Conservation (phyloP, 129 eudicot genomes). For the Arctium lappa region DNA sequence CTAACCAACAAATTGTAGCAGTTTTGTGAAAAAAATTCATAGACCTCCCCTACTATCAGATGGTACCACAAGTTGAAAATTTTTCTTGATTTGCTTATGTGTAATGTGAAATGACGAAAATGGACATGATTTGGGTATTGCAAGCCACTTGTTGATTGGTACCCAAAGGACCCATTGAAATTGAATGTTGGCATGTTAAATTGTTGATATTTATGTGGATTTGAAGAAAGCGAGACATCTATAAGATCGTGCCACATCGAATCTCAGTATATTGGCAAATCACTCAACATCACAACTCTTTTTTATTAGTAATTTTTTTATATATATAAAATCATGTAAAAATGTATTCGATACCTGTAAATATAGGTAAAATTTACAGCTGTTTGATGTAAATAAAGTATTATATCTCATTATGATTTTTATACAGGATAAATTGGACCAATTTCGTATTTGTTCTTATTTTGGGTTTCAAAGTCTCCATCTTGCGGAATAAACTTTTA, state of each 20-base stretch:
- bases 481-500: too few species aligned
- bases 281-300: slow-evolving; percentile 5
- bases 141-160: slow-evolving; percentile 25
- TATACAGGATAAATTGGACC: neutral
- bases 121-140: neutral
- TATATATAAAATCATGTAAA: neutral
- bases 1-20: neutral
- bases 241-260: slow-evolving; percentile 16
- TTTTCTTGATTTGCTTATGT: neutral
- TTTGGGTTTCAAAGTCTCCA: neutral
- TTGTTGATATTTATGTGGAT: neutral
- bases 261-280: slow-evolving; percentile 11
- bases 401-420: neutral
- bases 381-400: too few species aligned
- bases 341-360: neutral
- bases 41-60: neutral
- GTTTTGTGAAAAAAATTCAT: too few species aligned
- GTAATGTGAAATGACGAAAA: neutral
- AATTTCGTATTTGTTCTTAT: too few species aligned
- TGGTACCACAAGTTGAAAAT: neutral
- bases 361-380: too few species aligned
- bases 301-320: neutral
- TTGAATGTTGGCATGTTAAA: slow-evolving; percentile 34
- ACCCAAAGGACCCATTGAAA: slow-evolving; percentile 17
- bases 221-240: slow-evolving; percentile 15